Conservation (phyloP, 768 basidiomycete species). For the Boletus sp. region DNA sequence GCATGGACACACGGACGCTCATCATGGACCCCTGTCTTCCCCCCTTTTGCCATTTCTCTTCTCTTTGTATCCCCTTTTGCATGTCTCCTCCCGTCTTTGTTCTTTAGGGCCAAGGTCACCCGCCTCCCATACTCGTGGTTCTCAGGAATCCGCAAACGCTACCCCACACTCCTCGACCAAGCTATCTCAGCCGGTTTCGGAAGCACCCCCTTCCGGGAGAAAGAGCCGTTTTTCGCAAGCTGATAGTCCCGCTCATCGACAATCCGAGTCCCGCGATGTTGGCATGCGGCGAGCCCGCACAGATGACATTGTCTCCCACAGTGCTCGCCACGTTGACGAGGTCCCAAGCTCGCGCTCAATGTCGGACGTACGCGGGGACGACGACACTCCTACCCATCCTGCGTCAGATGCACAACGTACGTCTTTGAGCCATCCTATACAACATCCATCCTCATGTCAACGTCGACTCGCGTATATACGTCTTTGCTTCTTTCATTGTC, state of each 20-base stretch:
- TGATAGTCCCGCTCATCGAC: conserved; percentile 13
- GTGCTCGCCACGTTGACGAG: conserved; percentile 14
- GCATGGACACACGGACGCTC: conserved; percentile 40
- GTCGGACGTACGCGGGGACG: conserved; percentile 17
- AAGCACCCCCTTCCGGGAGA: conserved; percentile 6
- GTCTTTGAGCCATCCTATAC: conserved; percentile 32
- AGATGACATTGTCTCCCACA: conserved; percentile 16
- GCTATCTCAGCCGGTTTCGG: conserved; percentile 11
- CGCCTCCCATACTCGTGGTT: conserved; percentile 30
- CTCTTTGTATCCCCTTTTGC: conserved; percentile 29
- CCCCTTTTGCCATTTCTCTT: conserved; percentile 30
- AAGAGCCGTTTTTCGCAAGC: conserved; percentile 25
- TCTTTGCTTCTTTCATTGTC: conserved; percentile 18
- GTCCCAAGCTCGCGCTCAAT: conserved; percentile 18
- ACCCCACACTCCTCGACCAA: conserved; percentile 13
- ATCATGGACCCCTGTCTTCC: conserved; percentile 38
- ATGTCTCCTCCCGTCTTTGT: conserved; percentile 31
- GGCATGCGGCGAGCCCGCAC: conserved; percentile 16
- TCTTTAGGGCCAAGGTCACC: conserved; percentile 43
- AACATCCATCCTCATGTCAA: conserved; percentile 28
- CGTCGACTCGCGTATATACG: conserved; percentile 22
- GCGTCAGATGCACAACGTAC: conserved; percentile 36
- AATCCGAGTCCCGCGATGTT: conserved; percentile 13
- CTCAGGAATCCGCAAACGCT: conserved; percentile 20
- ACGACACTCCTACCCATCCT: conserved; percentile 18